Base-by-base conservation (phyloP, 2,329 filamentous ascomycete species). In the Colletotrichum costaricense region DNA sequence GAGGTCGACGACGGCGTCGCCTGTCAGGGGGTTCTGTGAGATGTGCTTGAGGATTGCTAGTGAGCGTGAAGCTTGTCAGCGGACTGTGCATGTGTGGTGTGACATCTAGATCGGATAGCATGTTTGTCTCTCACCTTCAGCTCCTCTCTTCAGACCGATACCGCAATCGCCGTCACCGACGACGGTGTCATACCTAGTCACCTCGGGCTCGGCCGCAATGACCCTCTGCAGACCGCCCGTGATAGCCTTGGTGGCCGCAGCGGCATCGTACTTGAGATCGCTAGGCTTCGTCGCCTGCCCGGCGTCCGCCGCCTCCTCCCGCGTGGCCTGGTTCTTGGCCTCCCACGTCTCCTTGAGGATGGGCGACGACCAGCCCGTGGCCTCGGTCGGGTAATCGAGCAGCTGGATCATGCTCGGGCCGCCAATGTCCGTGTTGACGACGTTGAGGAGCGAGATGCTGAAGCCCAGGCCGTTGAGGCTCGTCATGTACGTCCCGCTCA, bases 91-190 rank as follows among this genome's bases (percentile, higher is more conserved):
- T 16, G 35, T 14, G 6, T 19, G 55, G 59, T 28, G 4, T 16
- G 14, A 66, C 16, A 33, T 11, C 62, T 30, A n/a, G 12, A n/a
- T 16, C 11, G 33, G n/a, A 8, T 5, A 26, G 26, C 26, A 26
- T 26, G 26, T 26, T 9, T 26, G 24, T 14, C 26, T 78, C 83
- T 80, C 82, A 88, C 87, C 90, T 87, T 97, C 93, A n/a, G 95
- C 95, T 62, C 95, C 95, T 74, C 95, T 91, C 85, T 94, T 95
- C 74, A 98, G 86, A 5, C 94, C 94, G 71, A 95, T 94, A 11
- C 95, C 95, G 79, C 95, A 98, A 82, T 98, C 95, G 59, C 95
- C 95, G 79, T 98, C 95, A 55, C 95, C 95, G 28, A 97, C 94
- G 14, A 97, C 90, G 0, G 94, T 97, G 79, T 95, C 93, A 78